Conservation (phyloP, 352 stramenopile species). For the Globisporangium emineosum region DNA sequence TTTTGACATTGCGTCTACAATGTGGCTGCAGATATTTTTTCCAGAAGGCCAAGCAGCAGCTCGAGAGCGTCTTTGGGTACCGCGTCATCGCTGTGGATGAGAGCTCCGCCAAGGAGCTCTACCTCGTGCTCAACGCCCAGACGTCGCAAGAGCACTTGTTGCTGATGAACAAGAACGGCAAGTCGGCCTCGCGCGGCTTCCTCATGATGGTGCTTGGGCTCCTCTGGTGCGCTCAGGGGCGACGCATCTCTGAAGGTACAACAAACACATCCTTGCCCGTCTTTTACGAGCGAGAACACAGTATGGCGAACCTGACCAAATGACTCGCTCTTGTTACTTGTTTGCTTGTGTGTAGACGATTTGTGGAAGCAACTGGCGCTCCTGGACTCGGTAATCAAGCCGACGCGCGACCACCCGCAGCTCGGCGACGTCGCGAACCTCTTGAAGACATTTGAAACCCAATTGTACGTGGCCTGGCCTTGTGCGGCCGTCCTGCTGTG, state of each 20-base stretch:
- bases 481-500: no score
- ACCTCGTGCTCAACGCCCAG: constrained; percentile 73
- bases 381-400: constrained; percentile 57
- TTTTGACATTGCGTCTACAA: not conserved
- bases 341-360: constrained; percentile 37
- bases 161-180: constrained; percentile 73
- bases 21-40: constrained; percentile 58
- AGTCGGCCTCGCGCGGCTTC: constrained; percentile 52
- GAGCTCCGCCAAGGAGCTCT: constrained; percentile 59
- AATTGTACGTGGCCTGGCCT: constrained; percentile 65
- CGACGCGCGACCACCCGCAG: constrained; percentile 57
- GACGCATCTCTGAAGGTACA: constrained; percentile 68
- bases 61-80: constrained; percentile 78
- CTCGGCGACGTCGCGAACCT: constrained; percentile 67
- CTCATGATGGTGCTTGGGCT: constrained; percentile 82
- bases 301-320: not conserved
- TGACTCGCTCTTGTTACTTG: not conserved
- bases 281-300: not conserved
- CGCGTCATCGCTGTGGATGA: constrained; percentile 72
- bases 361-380: constrained; percentile 76
- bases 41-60: constrained; percentile 66
- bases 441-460: constrained; percentile 77
- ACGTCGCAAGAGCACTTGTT: constrained; percentile 72
- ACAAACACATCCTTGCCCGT: not conserved
- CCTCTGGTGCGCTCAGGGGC: constrained; percentile 69